A percentile compares a stretch with the other conserved stretches of the same genome.
phyloP scores from a whole-genome alignment of 495 filamentous ascomycete species.

The Trichocladium uniseriatum region DNA sequence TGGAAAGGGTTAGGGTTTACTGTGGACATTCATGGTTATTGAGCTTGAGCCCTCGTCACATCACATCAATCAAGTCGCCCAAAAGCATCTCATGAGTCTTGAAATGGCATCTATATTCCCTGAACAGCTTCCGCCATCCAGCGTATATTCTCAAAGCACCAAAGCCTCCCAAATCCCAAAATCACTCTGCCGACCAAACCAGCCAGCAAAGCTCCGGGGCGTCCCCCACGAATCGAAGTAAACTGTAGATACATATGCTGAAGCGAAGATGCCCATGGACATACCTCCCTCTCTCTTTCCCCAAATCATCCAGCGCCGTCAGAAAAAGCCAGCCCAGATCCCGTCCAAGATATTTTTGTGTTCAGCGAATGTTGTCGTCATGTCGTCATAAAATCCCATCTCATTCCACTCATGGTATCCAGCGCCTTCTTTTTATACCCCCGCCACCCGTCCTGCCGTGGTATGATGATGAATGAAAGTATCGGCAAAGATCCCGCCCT shows the following conservation, averaged over 20 bases:
- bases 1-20: too few relatives aligned
- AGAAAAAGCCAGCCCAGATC: not conserved
- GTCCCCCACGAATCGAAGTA: slow-evolving; percentile 4
- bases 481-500: too few relatives aligned
- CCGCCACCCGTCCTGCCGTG: not conserved
- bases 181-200: not conserved
- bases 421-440: not conserved
- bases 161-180: not conserved
- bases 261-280: not conserved
- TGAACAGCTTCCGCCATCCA: too few relatives aligned
- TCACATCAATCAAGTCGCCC: too few relatives aligned
- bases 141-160: too few relatives aligned
- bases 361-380: slow-evolving; percentile 4
- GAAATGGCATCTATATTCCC: not conserved
- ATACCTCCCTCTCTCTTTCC: too few relatives aligned
- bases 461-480: not conserved
- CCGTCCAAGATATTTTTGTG: not conserved
- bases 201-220: not conserved
- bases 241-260: not conserved
- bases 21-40: too few relatives aligned
- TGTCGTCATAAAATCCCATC: slow-evolving; percentile 1
- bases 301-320: too few relatives aligned
- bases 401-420: not conserved
- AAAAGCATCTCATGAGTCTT: too few relatives aligned
- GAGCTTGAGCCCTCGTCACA: too few relatives aligned